phyloP scores from a whole-genome alignment of 1,139 yeast genomes.

The Meyerozyma guilliermondii region DNA sequence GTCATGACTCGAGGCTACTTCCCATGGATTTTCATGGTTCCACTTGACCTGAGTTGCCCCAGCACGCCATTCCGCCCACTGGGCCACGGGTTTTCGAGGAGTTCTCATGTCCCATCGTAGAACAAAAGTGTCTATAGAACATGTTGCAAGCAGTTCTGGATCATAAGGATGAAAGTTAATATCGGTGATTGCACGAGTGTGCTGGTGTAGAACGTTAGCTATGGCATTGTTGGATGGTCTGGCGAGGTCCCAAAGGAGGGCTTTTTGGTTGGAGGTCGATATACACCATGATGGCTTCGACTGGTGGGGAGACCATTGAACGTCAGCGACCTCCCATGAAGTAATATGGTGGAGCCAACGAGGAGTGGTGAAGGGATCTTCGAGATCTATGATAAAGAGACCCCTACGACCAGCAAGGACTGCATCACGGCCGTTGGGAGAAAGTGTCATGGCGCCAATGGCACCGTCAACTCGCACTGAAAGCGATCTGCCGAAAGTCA shows the following conservation, averaged over 20 bases:
- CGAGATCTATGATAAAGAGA: slow-evolving; percentile 81
- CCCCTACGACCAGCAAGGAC: slow-evolving; percentile 91
- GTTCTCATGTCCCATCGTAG: slow-evolving; percentile 88
- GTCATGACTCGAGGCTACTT: slow-evolving; percentile 84
- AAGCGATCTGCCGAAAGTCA: slow-evolving; percentile 73
- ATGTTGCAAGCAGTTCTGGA: slow-evolving; percentile 89
- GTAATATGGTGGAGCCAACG: slow-evolving; percentile 89
- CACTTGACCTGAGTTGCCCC: slow-evolving; percentile 95
- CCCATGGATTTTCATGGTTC: slow-evolving; percentile 72
- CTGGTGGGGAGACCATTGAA: slow-evolving; percentile 93
- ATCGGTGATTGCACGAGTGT: slow-evolving; percentile 90
- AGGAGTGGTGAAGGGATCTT: slow-evolving; percentile 94
- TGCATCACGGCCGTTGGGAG: slow-evolving; percentile 91
- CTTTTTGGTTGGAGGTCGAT: slow-evolving; percentile 92
- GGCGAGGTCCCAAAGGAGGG: slow-evolving; percentile 86
- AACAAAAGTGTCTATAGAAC: slow-evolving; percentile 85
- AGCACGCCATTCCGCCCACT: slow-evolving; percentile 91
- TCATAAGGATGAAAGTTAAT: slow-evolving; percentile 85
- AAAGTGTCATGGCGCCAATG: slow-evolving; percentile 86
- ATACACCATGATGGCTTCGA: slow-evolving; percentile 86
- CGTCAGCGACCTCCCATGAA: slow-evolving; percentile 98
- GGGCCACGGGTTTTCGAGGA: slow-evolving; percentile 63
- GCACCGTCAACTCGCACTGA: slow-evolving; percentile 89
- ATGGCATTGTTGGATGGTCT: slow-evolving; percentile 75
- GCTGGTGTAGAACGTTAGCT: slow-evolving; percentile 82